Conservation (phyloP, 257 asterid species). For the Gardenia jasminoides region DNA sequence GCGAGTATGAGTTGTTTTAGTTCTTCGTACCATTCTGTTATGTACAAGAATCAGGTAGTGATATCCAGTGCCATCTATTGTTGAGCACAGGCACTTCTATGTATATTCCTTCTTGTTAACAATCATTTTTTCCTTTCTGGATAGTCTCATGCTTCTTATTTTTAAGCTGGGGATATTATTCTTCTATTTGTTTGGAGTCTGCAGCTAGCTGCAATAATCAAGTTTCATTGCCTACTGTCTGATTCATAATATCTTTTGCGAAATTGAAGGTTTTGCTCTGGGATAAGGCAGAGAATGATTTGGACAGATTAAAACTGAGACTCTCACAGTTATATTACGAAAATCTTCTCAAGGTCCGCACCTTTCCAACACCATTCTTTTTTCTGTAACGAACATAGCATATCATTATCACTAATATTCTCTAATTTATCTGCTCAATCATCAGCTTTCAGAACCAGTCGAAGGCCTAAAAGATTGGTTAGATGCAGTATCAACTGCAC, state of each 20-base stretch:
- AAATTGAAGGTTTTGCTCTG: conserved; percentile 59
- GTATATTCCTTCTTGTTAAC: background rate
- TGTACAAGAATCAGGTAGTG: background rate
- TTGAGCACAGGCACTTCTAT: background rate
- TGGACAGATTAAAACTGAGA: conserved; percentile 66
- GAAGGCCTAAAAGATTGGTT: conserved; percentile 94
- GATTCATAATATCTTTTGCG: conserved; percentile 11
- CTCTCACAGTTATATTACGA: conserved; percentile 71
- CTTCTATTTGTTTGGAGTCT: background rate
- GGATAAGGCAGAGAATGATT: conserved; percentile 56
- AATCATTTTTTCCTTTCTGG: background rate
- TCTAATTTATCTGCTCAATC: conserved; percentile 14
- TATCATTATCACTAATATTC: conserved; percentile 5
- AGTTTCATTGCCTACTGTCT: conserved; percentile 3
- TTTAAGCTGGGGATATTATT: background rate
- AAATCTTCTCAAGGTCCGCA: conserved; percentile 60
- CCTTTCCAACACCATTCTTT: background rate
- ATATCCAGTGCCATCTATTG: background rate
- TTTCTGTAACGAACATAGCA: background rate
- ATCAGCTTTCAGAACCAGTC: conserved; percentile 72
- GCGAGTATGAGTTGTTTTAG: background rate
- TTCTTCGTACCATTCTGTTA: background rate
- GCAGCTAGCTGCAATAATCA: background rate
- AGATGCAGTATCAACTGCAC: conserved; percentile 83
- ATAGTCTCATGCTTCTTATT: background rate